Percentiles rank a stretch among this genome's conserved stretches.
phyloP scores from a whole-genome alignment of 2,329 filamentous ascomycete genomes.

The Aureobasidium musti region DNA sequence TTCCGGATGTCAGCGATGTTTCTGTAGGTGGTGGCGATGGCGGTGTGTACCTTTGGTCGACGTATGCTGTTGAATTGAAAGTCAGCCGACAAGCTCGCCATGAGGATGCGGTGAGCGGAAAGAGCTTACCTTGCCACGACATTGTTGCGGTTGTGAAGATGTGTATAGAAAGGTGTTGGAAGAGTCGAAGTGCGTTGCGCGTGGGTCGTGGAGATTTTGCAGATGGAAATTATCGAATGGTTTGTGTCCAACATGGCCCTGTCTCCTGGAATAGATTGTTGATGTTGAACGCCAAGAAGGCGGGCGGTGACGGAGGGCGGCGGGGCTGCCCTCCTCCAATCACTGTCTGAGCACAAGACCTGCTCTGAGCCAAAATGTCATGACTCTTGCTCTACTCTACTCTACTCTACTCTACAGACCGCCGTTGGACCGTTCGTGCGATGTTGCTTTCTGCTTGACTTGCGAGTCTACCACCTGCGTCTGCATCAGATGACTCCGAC shows the following conservation, averaged over 20 bases:
- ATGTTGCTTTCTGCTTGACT: background rate
- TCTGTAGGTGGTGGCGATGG: background rate
- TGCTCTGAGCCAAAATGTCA: background rate
- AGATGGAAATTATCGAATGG: constrained; percentile 17
- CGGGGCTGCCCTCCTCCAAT: constrained; percentile 28
- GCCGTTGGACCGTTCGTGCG: background rate
- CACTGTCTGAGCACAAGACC: background rate
- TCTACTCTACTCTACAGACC: background rate
- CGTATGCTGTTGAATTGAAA: constrained; percentile 53
- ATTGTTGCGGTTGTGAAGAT: constrained; percentile 49
- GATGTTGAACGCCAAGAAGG: constrained; percentile 24
- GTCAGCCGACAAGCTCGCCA: constrained; percentile 30
- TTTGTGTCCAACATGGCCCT: constrained; percentile 9
- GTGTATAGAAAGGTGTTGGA: constrained; percentile 1
- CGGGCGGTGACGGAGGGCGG: constrained; percentile 27
- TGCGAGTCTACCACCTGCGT: background rate
- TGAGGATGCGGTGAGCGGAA: constrained; percentile 4
- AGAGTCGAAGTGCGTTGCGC: constrained; percentile 25
- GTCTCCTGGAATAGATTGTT: constrained; percentile 27
- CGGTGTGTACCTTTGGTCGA: constrained; percentile 59
- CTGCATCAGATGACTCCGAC: background rate
- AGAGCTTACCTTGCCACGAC: constrained; percentile 71
- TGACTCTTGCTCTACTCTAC: background rate
- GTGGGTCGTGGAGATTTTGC: constrained; percentile 5
- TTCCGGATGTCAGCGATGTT: constrained; percentile 7